Conservation (phyloP, 495 filamentous ascomycete genomes). For the Podospora pseudopauciseta region DNA sequence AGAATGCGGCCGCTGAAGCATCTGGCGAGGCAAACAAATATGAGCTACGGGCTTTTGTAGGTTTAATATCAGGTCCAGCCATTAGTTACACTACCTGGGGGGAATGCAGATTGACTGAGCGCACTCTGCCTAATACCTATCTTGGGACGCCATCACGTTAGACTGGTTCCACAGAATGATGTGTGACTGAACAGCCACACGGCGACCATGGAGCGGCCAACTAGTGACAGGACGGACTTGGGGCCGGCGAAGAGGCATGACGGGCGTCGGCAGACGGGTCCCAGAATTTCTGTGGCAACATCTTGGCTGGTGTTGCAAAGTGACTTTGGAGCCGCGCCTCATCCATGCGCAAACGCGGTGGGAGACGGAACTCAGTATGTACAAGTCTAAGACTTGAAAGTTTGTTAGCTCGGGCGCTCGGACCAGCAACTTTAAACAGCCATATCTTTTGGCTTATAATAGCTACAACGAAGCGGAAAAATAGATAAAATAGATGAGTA, state of each 20-base stretch:
- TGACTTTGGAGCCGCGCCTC: not conserved
- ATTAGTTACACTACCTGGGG: not conserved
- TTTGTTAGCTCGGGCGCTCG: too few relatives aligned
- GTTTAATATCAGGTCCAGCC: not conserved
- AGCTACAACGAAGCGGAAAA: too few relatives aligned
- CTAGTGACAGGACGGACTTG: not conserved
- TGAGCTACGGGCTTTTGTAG: not conserved
- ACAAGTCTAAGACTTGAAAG: not conserved
- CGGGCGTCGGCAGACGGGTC: not conserved
- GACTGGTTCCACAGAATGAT: too few relatives aligned
- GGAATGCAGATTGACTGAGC: too few relatives aligned
- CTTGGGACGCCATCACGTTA: too few relatives aligned
- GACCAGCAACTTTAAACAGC: too few relatives aligned
- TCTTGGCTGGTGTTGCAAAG: not conserved
- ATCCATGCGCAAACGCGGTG: constrained; percentile 1
- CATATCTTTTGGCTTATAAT: too few relatives aligned
- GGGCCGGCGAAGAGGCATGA: not conserved
- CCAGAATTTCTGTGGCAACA: not conserved
- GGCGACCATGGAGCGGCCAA: not conserved
- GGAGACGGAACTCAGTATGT: not conserved
- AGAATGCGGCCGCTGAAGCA: not conserved
- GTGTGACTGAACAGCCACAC: too few relatives aligned
- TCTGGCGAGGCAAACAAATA: not conserved
- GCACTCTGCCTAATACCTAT: too few relatives aligned
- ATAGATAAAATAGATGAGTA: too few relatives aligned